Percentiles rank a stretch among this genome's conserved stretches.
Conservation (phyloP, 768 basidiomycete genomes). For the Multifurca ochricompacta region DNA sequence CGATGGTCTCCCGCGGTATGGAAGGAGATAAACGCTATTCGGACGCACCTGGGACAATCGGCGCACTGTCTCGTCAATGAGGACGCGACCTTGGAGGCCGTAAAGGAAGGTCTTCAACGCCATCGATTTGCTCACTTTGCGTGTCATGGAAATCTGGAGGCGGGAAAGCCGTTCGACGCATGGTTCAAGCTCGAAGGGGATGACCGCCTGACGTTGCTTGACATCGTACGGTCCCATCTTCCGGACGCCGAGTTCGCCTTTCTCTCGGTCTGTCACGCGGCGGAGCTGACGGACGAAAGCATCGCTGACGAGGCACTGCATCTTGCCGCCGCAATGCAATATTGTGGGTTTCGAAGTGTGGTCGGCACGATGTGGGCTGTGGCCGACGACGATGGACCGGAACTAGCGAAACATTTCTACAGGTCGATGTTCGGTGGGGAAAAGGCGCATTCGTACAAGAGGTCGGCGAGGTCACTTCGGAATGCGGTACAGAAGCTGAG, state of each 20-base stretch:
- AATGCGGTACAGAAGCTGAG: not conserved
- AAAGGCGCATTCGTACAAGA: not conserved
- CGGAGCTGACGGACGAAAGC: no score
- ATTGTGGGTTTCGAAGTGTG: no score
- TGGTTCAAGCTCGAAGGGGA: not conserved
- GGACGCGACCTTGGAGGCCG: not conserved
- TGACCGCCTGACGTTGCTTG: no score
- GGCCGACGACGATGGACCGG: slow-evolving; percentile 1
- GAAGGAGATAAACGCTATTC: not conserved
- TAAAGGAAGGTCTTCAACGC: not conserved
- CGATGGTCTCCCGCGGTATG: not conserved
- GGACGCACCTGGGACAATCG: not conserved
- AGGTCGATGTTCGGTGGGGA: not conserved
- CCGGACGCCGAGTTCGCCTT: no score
- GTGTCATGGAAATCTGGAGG: not conserved
- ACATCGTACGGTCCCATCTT: no score
- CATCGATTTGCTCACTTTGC: not conserved
- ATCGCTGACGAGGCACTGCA: no score
- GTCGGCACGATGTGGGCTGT: slow-evolving; percentile 10
- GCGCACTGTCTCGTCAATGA: not conserved
- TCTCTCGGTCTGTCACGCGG: no score
- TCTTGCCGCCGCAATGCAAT: no score
- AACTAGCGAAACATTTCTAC: not conserved
- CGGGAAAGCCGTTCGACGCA: not conserved
- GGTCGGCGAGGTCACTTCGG: not conserved